Conservation (phyloP, 352 stramenopile species). For the Phytophthora meadii region DNA sequence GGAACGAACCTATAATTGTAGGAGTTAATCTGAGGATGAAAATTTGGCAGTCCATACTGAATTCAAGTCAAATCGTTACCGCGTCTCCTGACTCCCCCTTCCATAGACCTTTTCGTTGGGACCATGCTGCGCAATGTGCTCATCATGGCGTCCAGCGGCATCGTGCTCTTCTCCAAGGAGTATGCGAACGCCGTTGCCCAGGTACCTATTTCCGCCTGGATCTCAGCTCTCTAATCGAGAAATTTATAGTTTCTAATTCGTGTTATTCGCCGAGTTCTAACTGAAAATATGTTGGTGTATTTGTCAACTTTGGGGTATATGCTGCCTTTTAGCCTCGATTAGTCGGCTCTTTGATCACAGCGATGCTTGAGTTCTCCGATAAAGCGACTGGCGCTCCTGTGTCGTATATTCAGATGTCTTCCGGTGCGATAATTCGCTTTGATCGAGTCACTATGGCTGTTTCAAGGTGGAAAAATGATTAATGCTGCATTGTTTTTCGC, state of each 20-base stretch:
- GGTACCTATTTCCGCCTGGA: conserved; percentile 36
- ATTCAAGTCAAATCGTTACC: conserved; percentile 20
- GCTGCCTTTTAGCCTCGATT: conserved; percentile 71
- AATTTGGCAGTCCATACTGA: conserved; percentile 20
- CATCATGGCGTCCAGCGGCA: conserved; percentile 92
- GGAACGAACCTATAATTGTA: not conserved
- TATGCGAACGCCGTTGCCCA: conserved; percentile 89
- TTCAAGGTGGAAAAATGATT: conserved; percentile 5
- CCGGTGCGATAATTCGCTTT: conserved; percentile 46
- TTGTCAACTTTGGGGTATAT: not conserved
- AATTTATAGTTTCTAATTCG: conserved; percentile 5
- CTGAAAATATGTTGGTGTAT: conserved; percentile 10
- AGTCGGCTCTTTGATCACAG: conserved; percentile 90
- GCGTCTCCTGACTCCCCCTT: conserved; percentile 22
- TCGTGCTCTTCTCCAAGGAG: conserved; percentile 94
- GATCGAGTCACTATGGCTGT: conserved; percentile 3
- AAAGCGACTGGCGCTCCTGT: conserved; percentile 91
- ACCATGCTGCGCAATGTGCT: conserved; percentile 93
- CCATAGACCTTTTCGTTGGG: not conserved
- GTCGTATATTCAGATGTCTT: conserved; percentile 91
- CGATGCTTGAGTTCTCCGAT: conserved; percentile 92
- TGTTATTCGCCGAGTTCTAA: conserved; percentile 20
- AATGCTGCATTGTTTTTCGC: conserved; percentile 12
- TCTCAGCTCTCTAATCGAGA: conserved; percentile 11
- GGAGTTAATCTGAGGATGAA: conserved; percentile 2